phyloP scores from a whole-genome alignment of 495 filamentous ascomycete genomes.

The Penicillium canariense region DNA sequence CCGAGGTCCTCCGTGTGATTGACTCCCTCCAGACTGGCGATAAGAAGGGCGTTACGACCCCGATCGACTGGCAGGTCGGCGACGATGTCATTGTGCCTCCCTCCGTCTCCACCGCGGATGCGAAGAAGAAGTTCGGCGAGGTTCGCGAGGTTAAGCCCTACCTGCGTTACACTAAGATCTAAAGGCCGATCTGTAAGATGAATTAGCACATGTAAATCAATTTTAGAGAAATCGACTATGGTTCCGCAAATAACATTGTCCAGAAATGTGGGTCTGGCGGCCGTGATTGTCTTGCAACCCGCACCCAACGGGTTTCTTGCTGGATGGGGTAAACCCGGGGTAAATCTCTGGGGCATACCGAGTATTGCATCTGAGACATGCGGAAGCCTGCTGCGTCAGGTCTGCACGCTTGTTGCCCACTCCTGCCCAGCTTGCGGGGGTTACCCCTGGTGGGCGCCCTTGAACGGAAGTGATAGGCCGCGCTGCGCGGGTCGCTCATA shows the following conservation, averaged over 20 bases:
- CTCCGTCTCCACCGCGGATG: slow-evolving; percentile 78
- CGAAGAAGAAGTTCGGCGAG: slow-evolving; percentile 86
- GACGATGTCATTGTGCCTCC: slow-evolving; percentile 97
- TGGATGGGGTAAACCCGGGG: slow-evolving; percentile 9
- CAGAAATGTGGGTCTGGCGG: neutral
- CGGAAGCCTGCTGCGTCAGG: neutral
- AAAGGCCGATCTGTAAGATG: neutral
- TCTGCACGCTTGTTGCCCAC: neutral
- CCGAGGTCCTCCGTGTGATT: slow-evolving; percentile 91
- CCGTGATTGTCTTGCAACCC: no score
- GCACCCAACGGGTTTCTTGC: slow-evolving; percentile 8
- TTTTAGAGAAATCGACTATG: neutral
- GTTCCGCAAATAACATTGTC: no score
- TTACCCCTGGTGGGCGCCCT: slow-evolving; percentile 17
- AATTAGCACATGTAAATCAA: neutral
- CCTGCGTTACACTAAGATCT: slow-evolving; percentile 28
- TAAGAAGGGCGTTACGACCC: slow-evolving; percentile 91
- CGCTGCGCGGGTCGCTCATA: slow-evolving; percentile 4
- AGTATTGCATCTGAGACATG: neutral
- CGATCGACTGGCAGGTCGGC: slow-evolving; percentile 86
- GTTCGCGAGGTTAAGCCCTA: slow-evolving; percentile 95
- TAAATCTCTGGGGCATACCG: slow-evolving; percentile 3
- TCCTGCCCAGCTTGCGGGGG: neutral
- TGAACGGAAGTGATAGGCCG: slow-evolving; percentile 21
- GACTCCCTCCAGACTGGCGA: slow-evolving; percentile 97